These are phyloP conservation scores for Hirsutella thompsonii DNA, from an alignment of 2,329 filamentous ascomycete genomes.

Conservation along the genomic window DNA sequence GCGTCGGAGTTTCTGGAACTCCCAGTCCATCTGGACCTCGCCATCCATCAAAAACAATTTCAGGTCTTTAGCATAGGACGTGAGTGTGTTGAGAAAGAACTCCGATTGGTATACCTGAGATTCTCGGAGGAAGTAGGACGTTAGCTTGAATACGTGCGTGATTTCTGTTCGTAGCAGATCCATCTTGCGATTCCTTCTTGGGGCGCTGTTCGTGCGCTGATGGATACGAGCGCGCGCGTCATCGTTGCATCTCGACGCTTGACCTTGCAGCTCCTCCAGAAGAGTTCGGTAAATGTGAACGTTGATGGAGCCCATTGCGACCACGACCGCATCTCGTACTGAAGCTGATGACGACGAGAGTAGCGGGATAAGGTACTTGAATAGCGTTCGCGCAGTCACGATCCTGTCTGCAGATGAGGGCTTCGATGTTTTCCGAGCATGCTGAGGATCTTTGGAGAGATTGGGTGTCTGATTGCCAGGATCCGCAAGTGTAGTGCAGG, in stretches of 20 bases:
- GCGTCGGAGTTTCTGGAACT: constrained; percentile 79
- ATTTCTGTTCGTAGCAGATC: constrained; percentile 87
- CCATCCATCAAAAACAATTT: constrained; percentile 91
- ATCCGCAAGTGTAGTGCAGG: constrained; percentile 87
- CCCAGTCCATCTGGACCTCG: constrained; percentile 89
- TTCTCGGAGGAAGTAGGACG: constrained; percentile 74
- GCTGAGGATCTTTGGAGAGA: constrained; percentile 46
- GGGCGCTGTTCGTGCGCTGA: constrained; percentile 71
- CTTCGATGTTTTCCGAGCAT: constrained; percentile 70
- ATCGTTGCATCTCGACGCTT: constrained; percentile 75
- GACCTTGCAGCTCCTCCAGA: constrained; percentile 78
- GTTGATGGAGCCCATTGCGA: constrained; percentile 89
- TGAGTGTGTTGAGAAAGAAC: constrained; percentile 80
- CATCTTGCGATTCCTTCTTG: constrained; percentile 68
- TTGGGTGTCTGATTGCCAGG: constrained; percentile 43
- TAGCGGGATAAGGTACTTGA: constrained; percentile 82
- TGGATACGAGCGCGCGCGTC: constrained; percentile 81
- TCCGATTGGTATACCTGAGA: constrained; percentile 72
- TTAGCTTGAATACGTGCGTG: constrained; percentile 90
- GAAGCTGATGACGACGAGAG: constrained; percentile 67
- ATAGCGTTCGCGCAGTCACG: constrained; percentile 75
- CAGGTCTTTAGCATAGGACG: constrained; percentile 81
- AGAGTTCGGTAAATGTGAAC: constrained; percentile 84
- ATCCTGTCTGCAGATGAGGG: constrained; percentile 60
- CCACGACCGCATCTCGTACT: constrained; percentile 80